A percentile compares a stretch with the other conserved stretches of the same genome.
Conservation (phyloP, 2,329 filamentous ascomycete genomes). For the Fusarium domesticum region DNA sequence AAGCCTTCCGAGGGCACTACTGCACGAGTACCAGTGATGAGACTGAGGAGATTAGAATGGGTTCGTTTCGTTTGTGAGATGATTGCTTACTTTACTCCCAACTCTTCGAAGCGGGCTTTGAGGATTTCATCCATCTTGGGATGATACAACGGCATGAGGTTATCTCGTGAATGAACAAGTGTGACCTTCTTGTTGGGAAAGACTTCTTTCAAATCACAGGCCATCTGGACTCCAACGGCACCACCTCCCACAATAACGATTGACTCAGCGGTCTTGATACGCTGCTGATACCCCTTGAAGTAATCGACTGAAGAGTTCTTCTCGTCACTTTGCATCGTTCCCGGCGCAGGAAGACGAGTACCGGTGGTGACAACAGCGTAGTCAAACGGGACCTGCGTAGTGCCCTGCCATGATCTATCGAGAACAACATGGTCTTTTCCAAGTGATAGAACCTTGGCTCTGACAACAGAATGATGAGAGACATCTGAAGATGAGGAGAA, state of each 20-base stretch:
- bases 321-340: conserved; percentile 25
- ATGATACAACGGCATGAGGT: conserved; percentile 26
- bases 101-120: conserved; percentile 16
- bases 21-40: conserved; percentile 23
- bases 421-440: conserved; percentile 21
- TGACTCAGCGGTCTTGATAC: conserved; percentile 15
- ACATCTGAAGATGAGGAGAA: conserved; percentile 19
- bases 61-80: fast-evolving
- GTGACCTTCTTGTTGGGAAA: conserved; percentile 26
- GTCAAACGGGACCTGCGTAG: conserved; percentile 22
- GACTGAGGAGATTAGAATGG: conserved; percentile 6
- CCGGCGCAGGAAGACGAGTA: conserved; percentile 22
- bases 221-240: conserved; percentile 28
- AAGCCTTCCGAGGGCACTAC: conserved; percentile 20
- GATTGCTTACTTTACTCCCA: conserved; percentile 20
- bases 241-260: conserved; percentile 28
- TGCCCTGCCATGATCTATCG: conserved; percentile 25
- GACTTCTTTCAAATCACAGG: conserved; percentile 24
- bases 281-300: conserved; percentile 22
- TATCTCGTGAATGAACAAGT: conserved; percentile 23
- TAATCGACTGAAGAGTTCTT: conserved; percentile 22
- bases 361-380: conserved; percentile 24
- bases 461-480: conserved; percentile 18
- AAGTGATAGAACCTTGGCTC: conserved; percentile 15
- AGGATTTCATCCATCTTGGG: conserved; percentile 25